A percentile compares a stretch with the other conserved stretches of the same genome.
phyloP scores from a whole-genome alignment of 2,329 filamentous ascomycete species.

The Paradendryphiella salina region DNA sequence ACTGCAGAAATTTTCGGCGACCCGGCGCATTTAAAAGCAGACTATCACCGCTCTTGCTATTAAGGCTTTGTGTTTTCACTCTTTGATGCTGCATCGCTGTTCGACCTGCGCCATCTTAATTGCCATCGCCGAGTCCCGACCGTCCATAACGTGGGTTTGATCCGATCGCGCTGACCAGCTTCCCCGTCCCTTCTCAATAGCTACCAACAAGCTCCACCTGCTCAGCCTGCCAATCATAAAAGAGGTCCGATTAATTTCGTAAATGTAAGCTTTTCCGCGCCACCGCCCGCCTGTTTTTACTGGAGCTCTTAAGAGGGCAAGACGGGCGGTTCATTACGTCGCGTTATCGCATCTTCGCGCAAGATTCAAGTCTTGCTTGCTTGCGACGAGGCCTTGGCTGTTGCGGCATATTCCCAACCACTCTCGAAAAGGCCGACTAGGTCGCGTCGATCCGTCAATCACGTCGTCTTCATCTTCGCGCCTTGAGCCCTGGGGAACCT shows the following conservation, averaged over 20 bases:
- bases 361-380: conserved; percentile 3
- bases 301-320: conserved; percentile 21
- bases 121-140: conserved; percentile 28
- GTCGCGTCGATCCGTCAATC: not conserved
- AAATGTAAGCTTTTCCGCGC: conserved; percentile 40
- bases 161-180: conserved; percentile 40
- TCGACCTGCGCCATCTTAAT: conserved; percentile 26
- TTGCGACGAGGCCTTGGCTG: conserved; percentile 23
- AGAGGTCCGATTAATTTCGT: conserved; percentile 28
- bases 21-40: conserved; percentile 38
- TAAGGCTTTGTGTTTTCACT: conserved; percentile 18
- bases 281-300: not conserved
- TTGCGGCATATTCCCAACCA: conserved; percentile 2
- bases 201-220: conserved; percentile 20
- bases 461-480: conserved; percentile 9
- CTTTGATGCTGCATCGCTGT: conserved; percentile 38
- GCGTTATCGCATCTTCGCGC: conserved; percentile 14
- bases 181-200: conserved; percentile 24
- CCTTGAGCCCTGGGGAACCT: conserved; percentile 9
- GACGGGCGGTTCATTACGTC: not conserved
- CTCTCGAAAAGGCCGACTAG: not conserved
- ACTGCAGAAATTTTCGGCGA: conserved; percentile 42
- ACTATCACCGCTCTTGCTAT: conserved; percentile 22
- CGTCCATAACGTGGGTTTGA: conserved; percentile 22
- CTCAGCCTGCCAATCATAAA: conserved; percentile 16